Evolutionary conservation across 169 alveolate genomes (phyloP), one percentile per base, ranked within the genome.

Genomic region (Plasmodium berghei): DNA sequence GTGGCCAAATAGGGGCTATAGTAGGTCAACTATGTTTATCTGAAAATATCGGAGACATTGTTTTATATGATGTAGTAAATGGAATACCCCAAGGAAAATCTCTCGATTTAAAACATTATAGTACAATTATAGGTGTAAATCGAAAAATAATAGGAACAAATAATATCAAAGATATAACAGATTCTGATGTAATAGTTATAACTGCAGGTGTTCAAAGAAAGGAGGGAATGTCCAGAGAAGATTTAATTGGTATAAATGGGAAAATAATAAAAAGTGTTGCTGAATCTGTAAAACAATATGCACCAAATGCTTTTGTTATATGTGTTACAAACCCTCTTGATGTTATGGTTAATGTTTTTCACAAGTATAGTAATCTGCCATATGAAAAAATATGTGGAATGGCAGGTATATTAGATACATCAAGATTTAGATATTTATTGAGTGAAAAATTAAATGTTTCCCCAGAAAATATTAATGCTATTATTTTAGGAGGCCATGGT

Each of bases 401-500:
- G 96, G 96, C 97, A 9, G 96, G 97, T 18, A 89, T 94, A 20
- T 88, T 96, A 58, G 98, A 96, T 58, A 94, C 98, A 4, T 74
- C 95, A 56, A 94, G 97, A 54, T 93, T 95, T 93, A 69, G 93
- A 85, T 87, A 93, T 62, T 87, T 93, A 83, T 64, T 96, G 24
- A 92, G 96, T 49, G 92, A 92, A 59, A 94, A 90, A 67, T 73
- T 96, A 46, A 87, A 72, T 16, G 96, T 94, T 16, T 89, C 95
- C 90, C 96, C 96, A 18, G 91, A 87, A 59, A 92, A 93, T 64
- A 93, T 96, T 10, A 94, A 93, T 63, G 97, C 95, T 6, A 77
- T 90, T 18, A 89, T 95, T 26, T 92, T 96, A 22, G 98, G 98
- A 42, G 98, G 96, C 1, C 98, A 96, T 90, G 97, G 98, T 18